phyloP scores from a whole-genome alignment of 805 yeast species.

The Jamesozyma piceae region DNA sequence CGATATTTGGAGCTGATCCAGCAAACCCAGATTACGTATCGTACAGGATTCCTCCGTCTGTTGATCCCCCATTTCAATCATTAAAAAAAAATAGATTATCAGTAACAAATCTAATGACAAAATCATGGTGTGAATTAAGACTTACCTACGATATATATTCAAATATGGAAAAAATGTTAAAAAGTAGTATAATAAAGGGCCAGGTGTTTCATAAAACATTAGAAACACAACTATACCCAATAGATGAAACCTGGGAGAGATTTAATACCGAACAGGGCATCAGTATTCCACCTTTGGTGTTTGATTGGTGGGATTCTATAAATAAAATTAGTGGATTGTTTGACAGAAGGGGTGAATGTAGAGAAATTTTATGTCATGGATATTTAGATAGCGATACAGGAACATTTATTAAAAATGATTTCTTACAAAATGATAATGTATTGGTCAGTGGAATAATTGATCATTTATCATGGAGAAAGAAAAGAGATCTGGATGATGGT shows the following conservation, averaged over 20 bases:
- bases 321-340: constrained; percentile 36
- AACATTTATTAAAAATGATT: not conserved
- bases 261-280: constrained; percentile 13
- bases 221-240: constrained; percentile 41
- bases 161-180: constrained; percentile 30
- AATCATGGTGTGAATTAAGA: constrained; percentile 62
- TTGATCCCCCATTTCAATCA: constrained; percentile 16
- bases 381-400: constrained; percentile 29
- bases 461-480: constrained; percentile 29
- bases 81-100: constrained; percentile 16
- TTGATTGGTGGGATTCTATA: constrained; percentile 37
- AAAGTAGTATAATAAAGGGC: constrained; percentile 41
- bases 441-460: constrained; percentile 61
- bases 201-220: constrained; percentile 37
- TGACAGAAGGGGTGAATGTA: constrained; percentile 36
- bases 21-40: constrained; percentile 10
- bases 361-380: constrained; percentile 55
- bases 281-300: constrained; percentile 9
- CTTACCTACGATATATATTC: constrained; percentile 45
- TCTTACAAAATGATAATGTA: constrained; percentile 24
- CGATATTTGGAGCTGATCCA: constrained; percentile 15
- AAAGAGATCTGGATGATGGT: not conserved
- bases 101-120: constrained; percentile 51
- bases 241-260: constrained; percentile 7
- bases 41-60: constrained; percentile 11